Conservation (phyloP, 1,284 basidiomycete genomes). For the Somion occarium region DNA sequence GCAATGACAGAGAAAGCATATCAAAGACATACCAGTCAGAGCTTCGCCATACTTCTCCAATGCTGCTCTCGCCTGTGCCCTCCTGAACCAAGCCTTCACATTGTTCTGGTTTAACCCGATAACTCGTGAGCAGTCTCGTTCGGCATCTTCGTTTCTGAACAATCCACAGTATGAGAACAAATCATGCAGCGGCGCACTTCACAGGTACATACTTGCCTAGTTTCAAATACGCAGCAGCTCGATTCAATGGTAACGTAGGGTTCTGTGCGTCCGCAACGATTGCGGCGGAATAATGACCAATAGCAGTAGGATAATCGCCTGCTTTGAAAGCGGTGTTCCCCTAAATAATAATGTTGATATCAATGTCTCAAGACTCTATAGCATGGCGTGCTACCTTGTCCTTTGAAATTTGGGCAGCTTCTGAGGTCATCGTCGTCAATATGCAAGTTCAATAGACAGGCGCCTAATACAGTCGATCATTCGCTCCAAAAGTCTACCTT, state of each 20-base stretch:
- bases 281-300: constrained; percentile 72
- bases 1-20: constrained; percentile 36
- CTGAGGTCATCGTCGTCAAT: neutral
- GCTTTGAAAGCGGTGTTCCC: constrained; percentile 57
- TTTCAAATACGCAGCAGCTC: constrained; percentile 80
- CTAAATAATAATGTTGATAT: constrained; percentile 26
- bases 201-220: constrained; percentile 72
- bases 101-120: constrained; percentile 49
- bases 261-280: constrained; percentile 61
- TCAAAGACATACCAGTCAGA: constrained; percentile 43
- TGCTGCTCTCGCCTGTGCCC: constrained; percentile 60
- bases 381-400: neutral
- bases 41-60: constrained; percentile 51
- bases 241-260: constrained; percentile 68
- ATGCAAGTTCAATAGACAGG: too few species aligned
- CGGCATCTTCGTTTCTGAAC: constrained; percentile 64
- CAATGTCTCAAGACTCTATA: neutral
- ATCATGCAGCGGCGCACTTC: neutral
- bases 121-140: constrained; percentile 63
- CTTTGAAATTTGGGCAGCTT: constrained; percentile 3
- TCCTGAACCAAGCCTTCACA: constrained; percentile 68
- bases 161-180: neutral
- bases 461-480: too few species aligned
- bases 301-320: constrained; percentile 45
- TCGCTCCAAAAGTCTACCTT: too few species aligned